phyloP scores from a whole-genome alignment of 176 grass and related monocot species.

The Carex scoparia region DNA sequence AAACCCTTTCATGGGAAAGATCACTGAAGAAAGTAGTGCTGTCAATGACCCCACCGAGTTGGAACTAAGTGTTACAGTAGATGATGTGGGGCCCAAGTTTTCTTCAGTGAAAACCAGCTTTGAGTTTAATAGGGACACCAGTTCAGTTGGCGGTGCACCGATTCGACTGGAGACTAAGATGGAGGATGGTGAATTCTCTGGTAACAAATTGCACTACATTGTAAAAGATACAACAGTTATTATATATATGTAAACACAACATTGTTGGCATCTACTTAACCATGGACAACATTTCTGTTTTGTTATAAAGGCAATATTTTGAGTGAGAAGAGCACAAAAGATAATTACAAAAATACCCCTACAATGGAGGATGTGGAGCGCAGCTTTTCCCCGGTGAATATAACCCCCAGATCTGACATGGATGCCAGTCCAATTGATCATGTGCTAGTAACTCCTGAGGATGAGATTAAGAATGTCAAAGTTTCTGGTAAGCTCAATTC shows the following conservation, averaged over 20 bases:
- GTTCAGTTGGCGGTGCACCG: not conserved
- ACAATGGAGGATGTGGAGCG: not conserved
- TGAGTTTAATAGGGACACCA: not conserved
- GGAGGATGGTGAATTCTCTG: not conserved
- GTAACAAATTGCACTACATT: not conserved
- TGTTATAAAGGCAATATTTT: conserved; percentile 8
- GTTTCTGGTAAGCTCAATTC: not conserved
- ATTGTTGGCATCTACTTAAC: not conserved
- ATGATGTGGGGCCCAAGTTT: not conserved
- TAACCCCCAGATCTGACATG: not conserved
- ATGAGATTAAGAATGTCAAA: not conserved
- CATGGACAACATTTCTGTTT: not conserved
- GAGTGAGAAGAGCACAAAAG: not conserved
- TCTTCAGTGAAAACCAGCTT: not conserved
- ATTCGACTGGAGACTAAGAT: not conserved
- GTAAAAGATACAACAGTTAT: not conserved
- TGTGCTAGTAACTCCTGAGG: not conserved
- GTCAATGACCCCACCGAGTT: not conserved
- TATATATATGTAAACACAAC: not conserved
- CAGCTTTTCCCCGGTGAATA: not conserved
- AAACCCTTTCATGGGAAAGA: not conserved
- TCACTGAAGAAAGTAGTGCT: not conserved
- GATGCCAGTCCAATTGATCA: not conserved
- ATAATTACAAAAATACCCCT: conserved; percentile 2
- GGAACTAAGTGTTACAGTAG: not conserved